These are phyloP conservation scores for Ophiosphaerella narmari DNA, from an alignment of 2,329 filamentous ascomycete species.

Conservation along the genomic window DNA sequence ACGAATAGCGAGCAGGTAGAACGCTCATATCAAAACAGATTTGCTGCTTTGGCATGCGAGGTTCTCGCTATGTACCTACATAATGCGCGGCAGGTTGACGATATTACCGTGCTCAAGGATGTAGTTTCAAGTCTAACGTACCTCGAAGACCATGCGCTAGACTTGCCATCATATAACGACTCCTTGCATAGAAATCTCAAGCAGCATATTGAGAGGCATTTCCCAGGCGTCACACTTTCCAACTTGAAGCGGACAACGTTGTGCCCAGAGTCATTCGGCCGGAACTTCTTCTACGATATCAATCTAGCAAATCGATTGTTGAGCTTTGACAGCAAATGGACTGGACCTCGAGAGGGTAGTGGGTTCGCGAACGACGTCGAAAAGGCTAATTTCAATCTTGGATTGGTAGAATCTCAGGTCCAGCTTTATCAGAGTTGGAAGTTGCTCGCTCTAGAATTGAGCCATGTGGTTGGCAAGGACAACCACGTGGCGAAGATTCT, in stretches of 20 bases:
- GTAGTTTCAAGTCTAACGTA: constrained; percentile 78
- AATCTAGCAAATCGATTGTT: constrained; percentile 76
- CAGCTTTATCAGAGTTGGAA: constrained; percentile 89
- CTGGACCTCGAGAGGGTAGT: constrained; percentile 57
- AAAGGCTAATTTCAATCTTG: constrained; percentile 87
- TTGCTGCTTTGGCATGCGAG: constrained; percentile 83
- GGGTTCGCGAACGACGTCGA: constrained; percentile 84
- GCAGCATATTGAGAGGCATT: constrained; percentile 81
- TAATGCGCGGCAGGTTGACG: constrained; percentile 76
- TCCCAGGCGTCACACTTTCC: constrained; percentile 71
- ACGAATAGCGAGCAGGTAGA: constrained; percentile 26
- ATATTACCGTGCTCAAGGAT: constrained; percentile 68
- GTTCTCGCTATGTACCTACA: constrained; percentile 91
- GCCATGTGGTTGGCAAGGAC: constrained; percentile 62
- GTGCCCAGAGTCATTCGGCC: constrained; percentile 68
- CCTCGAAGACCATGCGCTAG: constrained; percentile 76
- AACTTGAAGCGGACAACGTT: constrained; percentile 80
- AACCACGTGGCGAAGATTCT: constrained; percentile 69
- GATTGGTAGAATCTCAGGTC: constrained; percentile 88
- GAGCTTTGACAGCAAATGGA: constrained; percentile 77
- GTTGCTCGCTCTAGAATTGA: constrained; percentile 81
- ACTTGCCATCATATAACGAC: constrained; percentile 80
- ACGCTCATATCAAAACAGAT: constrained; percentile 51
- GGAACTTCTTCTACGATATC: constrained; percentile 83
- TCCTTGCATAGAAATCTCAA: constrained; percentile 86